These are phyloP conservation scores for Epichloe typhina DNA, from an alignment of 2,329 filamentous ascomycete species.

Conservation along the genomic window DNA sequence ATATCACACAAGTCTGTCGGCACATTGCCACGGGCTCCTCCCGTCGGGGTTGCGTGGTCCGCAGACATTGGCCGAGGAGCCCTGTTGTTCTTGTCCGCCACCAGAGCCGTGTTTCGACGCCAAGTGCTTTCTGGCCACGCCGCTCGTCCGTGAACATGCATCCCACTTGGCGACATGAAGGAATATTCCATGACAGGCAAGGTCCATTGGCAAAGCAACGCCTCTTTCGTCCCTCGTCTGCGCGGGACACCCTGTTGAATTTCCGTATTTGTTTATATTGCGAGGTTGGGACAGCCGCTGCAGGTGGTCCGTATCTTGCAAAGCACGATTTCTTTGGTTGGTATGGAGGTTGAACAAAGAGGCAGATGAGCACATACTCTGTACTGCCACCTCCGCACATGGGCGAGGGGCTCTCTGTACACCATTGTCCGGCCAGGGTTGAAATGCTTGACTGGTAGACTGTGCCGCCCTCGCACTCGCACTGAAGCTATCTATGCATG, in stretches of 20 bases:
- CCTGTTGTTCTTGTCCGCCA: constrained; percentile 1
- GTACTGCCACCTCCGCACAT: neutral
- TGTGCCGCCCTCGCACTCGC: too few relatives aligned
- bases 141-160: neutral
- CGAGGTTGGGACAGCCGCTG: neutral
- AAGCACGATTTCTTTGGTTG: neutral
- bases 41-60: constrained; percentile 17
- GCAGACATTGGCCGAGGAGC: constrained; percentile 18
- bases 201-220: neutral
- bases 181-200: neutral
- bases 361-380: neutral
- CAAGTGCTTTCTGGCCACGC: neutral
- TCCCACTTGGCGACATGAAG: neutral
- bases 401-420: neutral
- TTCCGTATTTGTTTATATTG: neutral
- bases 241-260: neutral
- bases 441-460: too few relatives aligned
- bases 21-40: constrained; percentile 15
- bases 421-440: too few relatives aligned
- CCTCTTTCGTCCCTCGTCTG: neutral
- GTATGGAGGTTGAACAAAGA: neutral
- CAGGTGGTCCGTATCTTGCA: neutral
- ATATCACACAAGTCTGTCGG: neutral
- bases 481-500: too few relatives aligned
- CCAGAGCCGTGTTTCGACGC: constrained; percentile 1